Conservation (phyloP, 345 rosid species). For the Gossypium thurberi region DNA sequence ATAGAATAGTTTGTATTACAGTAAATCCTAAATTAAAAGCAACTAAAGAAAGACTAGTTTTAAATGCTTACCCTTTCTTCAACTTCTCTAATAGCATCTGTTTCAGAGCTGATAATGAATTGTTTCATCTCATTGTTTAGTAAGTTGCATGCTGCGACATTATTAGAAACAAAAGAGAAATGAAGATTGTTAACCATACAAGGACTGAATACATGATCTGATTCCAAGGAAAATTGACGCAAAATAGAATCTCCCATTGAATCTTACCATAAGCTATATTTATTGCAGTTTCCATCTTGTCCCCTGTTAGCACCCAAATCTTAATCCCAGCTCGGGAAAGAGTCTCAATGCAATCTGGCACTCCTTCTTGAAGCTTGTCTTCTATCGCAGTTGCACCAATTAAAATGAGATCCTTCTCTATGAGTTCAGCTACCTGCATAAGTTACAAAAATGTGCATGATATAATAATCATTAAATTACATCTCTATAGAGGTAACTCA, state of each 20-base stretch:
- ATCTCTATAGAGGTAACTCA: neutral
- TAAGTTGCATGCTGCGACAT: conserved; percentile 86
- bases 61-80: conserved; percentile 73
- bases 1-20: neutral
- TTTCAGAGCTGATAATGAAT: conserved; percentile 89
- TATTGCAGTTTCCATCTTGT: conserved; percentile 98
- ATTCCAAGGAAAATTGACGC: neutral
- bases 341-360: conserved; percentile 91
- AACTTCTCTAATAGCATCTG: conserved; percentile 77
- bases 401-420: conserved; percentile 84
- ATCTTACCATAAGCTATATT: conserved; percentile 91
- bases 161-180: conserved; percentile 20
- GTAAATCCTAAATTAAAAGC: conserved; percentile 11
- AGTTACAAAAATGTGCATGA: conserved; percentile 14
- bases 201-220: neutral
- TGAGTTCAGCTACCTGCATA: conserved; percentile 86
- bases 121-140: conserved; percentile 95
- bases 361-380: conserved; percentile 99
- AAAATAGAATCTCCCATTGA: neutral
- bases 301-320: conserved; percentile 98
- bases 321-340: conserved; percentile 98
- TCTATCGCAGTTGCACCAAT: conserved; percentile 98
- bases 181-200: neutral
- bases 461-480: conserved; percentile 12
- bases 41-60: conserved; percentile 11